A percentile compares a stretch with the other conserved stretches of the same genome.
Evolutionary conservation across 257 asterid species (phyloP).

Genomic region (Euphrasia confusa): DNA sequence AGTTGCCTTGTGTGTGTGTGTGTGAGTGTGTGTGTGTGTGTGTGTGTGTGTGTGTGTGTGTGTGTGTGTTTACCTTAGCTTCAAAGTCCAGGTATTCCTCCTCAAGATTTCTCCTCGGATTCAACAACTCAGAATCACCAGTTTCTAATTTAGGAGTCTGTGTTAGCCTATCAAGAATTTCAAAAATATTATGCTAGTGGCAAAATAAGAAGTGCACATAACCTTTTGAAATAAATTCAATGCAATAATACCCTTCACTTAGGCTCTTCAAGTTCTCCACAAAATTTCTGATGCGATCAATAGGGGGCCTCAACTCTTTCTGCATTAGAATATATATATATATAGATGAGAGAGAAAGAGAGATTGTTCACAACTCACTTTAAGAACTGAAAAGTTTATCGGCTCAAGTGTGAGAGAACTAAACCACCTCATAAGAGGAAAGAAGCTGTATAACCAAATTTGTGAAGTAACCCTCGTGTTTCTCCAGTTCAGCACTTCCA

Average conservation of each 20-base stretch:
- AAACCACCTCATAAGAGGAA: constrained; percentile 73
- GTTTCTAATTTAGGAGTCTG: constrained; percentile 37
- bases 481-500: constrained; percentile 75
- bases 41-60: background rate
- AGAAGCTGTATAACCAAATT: constrained; percentile 66
- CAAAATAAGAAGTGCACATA: constrained; percentile 6
- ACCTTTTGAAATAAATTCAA: constrained; percentile 19
- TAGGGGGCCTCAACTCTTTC: constrained; percentile 71
- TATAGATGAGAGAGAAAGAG: constrained; percentile 1
- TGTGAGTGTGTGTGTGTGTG: background rate
- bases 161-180: constrained; percentile 41
- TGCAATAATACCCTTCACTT: constrained; percentile 48
- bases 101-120: constrained; percentile 79
- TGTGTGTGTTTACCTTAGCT: constrained; percentile 53
- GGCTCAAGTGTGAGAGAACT: constrained; percentile 16
- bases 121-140: constrained; percentile 44
- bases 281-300: constrained; percentile 73
- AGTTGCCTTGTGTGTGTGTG: background rate
- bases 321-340: constrained; percentile 30
- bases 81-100: constrained; percentile 86
- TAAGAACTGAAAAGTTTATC: constrained; percentile 6
- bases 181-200: constrained; percentile 7
- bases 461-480: constrained; percentile 71
- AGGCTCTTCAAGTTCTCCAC: constrained; percentile 79
- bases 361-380: constrained; percentile 10